Conservation (phyloP, 805 yeast species). For the Candida argentea region DNA sequence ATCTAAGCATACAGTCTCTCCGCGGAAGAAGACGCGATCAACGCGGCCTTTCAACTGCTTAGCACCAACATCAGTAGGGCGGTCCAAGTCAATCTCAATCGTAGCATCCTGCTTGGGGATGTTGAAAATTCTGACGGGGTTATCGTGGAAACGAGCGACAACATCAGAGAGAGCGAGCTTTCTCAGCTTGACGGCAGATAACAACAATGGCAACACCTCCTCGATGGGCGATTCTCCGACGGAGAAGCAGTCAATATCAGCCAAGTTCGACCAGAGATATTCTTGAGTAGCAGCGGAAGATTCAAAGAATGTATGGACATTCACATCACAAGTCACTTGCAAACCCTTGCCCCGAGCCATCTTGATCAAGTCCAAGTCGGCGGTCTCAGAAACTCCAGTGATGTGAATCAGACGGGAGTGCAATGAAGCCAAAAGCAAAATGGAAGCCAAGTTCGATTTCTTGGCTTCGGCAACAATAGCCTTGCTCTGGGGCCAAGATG, state of each 20-base stretch:
- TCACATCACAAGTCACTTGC: slow-evolving; percentile 82
- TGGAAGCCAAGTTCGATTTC: slow-evolving; percentile 87
- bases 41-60: slow-evolving; percentile 63
- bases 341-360: slow-evolving; percentile 79
- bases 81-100: slow-evolving; percentile 78
- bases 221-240: slow-evolving; percentile 72
- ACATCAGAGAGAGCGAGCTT: slow-evolving; percentile 66
- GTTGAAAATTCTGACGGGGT: slow-evolving; percentile 75
- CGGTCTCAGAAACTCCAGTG: slow-evolving; percentile 71
- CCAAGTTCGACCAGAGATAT: slow-evolving; percentile 70
- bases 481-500: slow-evolving; percentile 74
- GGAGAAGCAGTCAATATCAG: slow-evolving; percentile 74
- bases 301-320: slow-evolving; percentile 69
- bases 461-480: slow-evolving; percentile 89
- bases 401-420: slow-evolving; percentile 80
- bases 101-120: slow-evolving; percentile 70
- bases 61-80: slow-evolving; percentile 38
- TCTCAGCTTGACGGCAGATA: slow-evolving; percentile 70
- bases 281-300: slow-evolving; percentile 69
- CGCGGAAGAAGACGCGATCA: slow-evolving; percentile 75
- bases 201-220: slow-evolving; percentile 73
- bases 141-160: slow-evolving; percentile 61
- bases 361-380: slow-evolving; percentile 73
- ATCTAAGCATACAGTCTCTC: slow-evolving; percentile 75
- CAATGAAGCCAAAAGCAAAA: slow-evolving; percentile 78